Conservation (phyloP, 257 asterid genomes). For the Mentha longifolia region DNA sequence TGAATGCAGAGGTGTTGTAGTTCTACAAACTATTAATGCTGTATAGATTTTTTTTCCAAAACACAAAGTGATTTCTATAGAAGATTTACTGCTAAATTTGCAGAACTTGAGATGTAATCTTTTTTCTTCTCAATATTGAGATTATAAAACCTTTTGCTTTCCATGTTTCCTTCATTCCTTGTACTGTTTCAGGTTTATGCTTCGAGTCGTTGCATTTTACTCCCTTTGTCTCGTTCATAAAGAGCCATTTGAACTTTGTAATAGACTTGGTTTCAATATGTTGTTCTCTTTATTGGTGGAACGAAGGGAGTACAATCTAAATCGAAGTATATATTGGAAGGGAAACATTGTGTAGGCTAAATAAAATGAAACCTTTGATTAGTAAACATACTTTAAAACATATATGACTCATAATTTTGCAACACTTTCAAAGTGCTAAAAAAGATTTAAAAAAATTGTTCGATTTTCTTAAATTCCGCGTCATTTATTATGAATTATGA, state of each 20-base stretch:
- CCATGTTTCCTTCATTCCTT: not conserved
- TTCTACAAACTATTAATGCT: slow-evolving; percentile 10
- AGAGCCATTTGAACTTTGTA: no score
- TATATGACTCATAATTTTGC: no score
- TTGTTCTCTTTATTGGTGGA: no score
- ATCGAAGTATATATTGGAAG: not conserved
- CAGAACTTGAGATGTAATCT: not conserved
- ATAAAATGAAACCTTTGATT: not conserved
- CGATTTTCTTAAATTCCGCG: no score
- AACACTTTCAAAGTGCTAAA: no score
- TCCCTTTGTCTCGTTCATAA: no score
- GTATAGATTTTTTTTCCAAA: slow-evolving; percentile 33
- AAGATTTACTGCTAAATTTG: slow-evolving; percentile 17
- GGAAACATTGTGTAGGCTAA: not conserved
- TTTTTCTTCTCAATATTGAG: slow-evolving; percentile 7
- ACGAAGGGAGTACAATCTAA: no score
- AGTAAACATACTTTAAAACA: not conserved
- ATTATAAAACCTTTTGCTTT: not conserved
- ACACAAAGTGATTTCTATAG: not conserved
- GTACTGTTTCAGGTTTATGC: not conserved
- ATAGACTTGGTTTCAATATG: no score
- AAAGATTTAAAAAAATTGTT: no score
- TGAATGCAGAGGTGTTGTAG: slow-evolving; percentile 9
- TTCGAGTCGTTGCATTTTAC: not conserved
- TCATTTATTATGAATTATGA: no score